Evolutionary conservation across 176 grass and related monocot genomes (phyloP), one percentile per base, ranked within the genome.

Genomic region (Triticum monococcum): DNA sequence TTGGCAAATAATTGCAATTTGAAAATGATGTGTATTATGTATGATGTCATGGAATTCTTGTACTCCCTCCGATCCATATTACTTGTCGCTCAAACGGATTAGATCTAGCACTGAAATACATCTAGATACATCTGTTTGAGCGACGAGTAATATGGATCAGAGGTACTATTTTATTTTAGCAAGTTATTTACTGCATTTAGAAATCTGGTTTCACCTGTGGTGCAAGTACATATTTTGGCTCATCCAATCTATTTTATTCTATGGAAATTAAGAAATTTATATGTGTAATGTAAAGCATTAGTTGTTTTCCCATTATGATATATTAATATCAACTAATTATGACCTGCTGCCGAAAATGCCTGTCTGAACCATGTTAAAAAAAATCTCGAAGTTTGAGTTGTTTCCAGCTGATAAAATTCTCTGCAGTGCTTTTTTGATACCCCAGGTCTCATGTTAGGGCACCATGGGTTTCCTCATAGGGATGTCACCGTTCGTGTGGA

Each of bases 401-500:
- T 71, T 72, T 81, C 64, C 82, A 86, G 80, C 79, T 88, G 48
- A 83, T 41, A 86, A 73, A 86, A 69, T 83, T 83, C 16, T 79
- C 54, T 81, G 48, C 90, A 98, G 96, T 98, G 93, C 74, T 98
- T 98, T 30, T 98, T 98, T 94, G 96, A 98, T 64, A 98, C 93
- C 46, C 96, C 96, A 87, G 96, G 96, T 22, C 89, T 96, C 74
- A 91, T 95, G 89, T 85, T 98, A 72, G 96, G 92, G 75, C 92
- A 96, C 86, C 88, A 96, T 88, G 96, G 92, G 86, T 85, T 96
- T 64, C 96, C 96, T 78, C 75, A 92, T 69, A 88, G 90, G 75
- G 96, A 96, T 92, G 87, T 98, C 66, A 91, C 81, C 17, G 88
- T 98, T 90, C 93, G 96, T 84, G 93, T 96, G 59, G 88, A 96